Base-by-base conservation (phyloP, 257 asterid genomes). In the Lavandula angustifolia region DNA sequence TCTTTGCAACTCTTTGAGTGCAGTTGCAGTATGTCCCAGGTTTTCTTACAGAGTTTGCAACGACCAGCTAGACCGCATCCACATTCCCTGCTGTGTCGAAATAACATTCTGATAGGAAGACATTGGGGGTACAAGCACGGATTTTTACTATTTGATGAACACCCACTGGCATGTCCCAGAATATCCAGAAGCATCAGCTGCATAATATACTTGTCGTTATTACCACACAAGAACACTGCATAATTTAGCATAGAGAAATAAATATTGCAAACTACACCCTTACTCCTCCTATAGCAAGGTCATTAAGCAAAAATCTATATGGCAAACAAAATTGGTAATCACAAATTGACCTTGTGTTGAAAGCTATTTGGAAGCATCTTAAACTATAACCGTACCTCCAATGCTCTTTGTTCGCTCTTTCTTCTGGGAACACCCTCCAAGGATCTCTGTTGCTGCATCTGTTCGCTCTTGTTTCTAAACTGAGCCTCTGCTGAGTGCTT, bases 121-220 rank as follows among this genome's bases (percentile, higher is more conserved):
- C 95, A 86, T 3, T 44, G 43, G n/a, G 81, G 71, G 16, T 76
- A 51, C 6, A 51, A 56, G 72, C 91, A 84, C 32, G 76, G 80
- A 57, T 74, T 56, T 56, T 59, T 69, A 68, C 44, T 49, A 18
- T 71, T 49, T 27, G 55, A n/a, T 16, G 3, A 32, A 68, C 95
- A 86, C 34, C 40, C 54, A 34, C 59, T 76, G 34, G 85, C 84
- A 75, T 84, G 95, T 13, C 16, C 55, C 60, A 86, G 49, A 40
- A 75, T 59, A 42, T 73, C 78, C 67, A 79, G 55, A 62, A 61
- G 5, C 58, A 2, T 38, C 69, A 35, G 38, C 87, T 82, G 81
- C 72, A 64, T 9, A 37, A 43, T 43, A 43, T 52, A 41, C 44
- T 1, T 14, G 14, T 41, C 11, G 38, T 42, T 54, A 54, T 17